Evolutionary conservation across 495 filamentous ascomycete genomes (phyloP).

Genomic region (Hypoxylon subgilvum): DNA sequence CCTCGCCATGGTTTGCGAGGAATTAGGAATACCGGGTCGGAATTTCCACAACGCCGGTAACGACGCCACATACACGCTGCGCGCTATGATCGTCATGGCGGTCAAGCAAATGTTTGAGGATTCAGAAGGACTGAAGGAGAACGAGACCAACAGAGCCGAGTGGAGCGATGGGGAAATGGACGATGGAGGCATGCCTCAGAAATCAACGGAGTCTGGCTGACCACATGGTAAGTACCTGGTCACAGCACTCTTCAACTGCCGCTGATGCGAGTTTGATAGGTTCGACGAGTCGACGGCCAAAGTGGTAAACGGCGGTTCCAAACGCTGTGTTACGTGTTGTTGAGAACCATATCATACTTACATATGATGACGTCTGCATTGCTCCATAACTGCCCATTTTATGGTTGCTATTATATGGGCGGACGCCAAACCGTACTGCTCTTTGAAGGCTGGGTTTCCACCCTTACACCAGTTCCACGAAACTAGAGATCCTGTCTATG

Average conservation of each 20-base stretch:
- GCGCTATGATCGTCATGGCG: conserved; percentile 72
- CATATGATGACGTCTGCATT: too few species aligned
- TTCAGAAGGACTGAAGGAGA: background rate
- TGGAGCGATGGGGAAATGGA: conserved; percentile 40
- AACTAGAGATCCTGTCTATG: too few species aligned
- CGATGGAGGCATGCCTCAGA: conserved; percentile 33
- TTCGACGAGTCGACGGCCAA: background rate
- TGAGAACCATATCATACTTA: too few species aligned
- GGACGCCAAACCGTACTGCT: too few species aligned
- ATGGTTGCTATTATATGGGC: too few species aligned
- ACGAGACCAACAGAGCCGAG: conserved; percentile 8
- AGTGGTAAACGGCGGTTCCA: background rate
- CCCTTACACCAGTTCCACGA: too few species aligned
- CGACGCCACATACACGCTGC: conserved; percentile 84
- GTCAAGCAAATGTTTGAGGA: conserved; percentile 46
- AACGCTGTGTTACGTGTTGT: background rate
- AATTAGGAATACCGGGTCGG: conserved; percentile 65
- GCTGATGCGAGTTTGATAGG: background rate
- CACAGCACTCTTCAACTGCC: background rate
- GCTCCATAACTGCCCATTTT: too few species aligned
- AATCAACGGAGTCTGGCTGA: background rate
- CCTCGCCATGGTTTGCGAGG: conserved; percentile 65
- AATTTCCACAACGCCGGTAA: conserved; percentile 94
- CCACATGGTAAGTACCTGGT: background rate
- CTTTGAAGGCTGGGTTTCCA: too few species aligned